Evolutionary conservation across 2,329 filamentous ascomycete species (phyloP), one percentile per base, ranked within the genome.

Genomic region (Ascocoryne sarcoides): DNA sequence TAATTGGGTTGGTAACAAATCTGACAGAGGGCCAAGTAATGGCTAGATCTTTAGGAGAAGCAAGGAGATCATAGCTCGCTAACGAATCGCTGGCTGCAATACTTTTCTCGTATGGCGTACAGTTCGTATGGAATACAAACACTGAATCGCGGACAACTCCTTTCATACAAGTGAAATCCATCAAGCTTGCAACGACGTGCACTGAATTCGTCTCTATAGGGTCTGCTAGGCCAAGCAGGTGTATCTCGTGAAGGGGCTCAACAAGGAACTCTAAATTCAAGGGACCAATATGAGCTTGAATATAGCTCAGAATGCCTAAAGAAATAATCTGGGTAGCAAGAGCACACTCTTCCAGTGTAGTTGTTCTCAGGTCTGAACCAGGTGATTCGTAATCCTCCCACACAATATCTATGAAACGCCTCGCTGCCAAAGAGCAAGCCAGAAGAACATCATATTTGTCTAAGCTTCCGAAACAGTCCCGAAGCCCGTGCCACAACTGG

Each of bases 1-100:
- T 46, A 19, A 16, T 45, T 45, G 15, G 43, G 10, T 4, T 40
- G 15, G 20, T 35, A 16, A 47, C 15, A 19, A 49, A 38, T 17
- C 41, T 39, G 2, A 36, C 39, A 10, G 42, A 40, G 14, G 42
- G 46, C 46, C 48, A 51, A 14, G 48, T 44, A 37, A 49, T 44
- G 21, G 43, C 17, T 3, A 51, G 10, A 21, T 44, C 41, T 30
- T 33, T 38, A 9, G 44, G 44, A 39, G 37, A 42, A 14, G 40
- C 34, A 9, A 44, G 28, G 7, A 49, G 19, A 23, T 49, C 38
- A 17, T 33, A 39, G 5, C 8, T 31, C 14, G 7, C 15, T 19
- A 15, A 14, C 4, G 10, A 1, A 4, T 20, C n/a, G n/a, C 2
- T 17, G 2, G 17, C 10, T 28, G 9, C 10, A 9, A 10, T 10